Conservation (phyloP, 73 alveolate species). For the Paramecium sonneborni region DNA sequence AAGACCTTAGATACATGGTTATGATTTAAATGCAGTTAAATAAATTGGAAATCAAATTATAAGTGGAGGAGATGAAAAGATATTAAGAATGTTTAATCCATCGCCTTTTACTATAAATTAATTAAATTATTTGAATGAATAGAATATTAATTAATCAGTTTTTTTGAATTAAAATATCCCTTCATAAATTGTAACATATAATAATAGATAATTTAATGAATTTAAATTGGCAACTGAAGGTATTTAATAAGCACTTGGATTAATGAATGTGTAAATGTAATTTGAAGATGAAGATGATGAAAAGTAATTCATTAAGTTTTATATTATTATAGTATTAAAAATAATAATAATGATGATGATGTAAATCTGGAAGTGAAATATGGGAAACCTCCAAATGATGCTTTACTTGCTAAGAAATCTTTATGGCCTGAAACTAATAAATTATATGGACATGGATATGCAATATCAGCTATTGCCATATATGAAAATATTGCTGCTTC, state of each 20-base stretch:
- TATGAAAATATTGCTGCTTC: constrained; percentile 92
- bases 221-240: constrained; percentile 76
- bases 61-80: constrained; percentile 97
- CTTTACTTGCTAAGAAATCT: constrained; percentile 85
- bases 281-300: constrained; percentile 68
- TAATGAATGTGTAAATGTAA: constrained; percentile 84
- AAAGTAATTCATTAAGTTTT: constrained; percentile 68
- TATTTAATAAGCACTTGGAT: constrained; percentile 85
- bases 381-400: constrained; percentile 93
- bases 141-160: constrained; percentile 59
- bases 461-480: constrained; percentile 83
- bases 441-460: constrained; percentile 98
- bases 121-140: constrained; percentile 71
- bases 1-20: constrained; percentile 97
- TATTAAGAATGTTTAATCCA: constrained; percentile 91
- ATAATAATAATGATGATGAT: constrained; percentile 79
- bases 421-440: constrained; percentile 97
- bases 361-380: constrained; percentile 69
- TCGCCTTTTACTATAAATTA: constrained; percentile 79
- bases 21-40: constrained; percentile 87
- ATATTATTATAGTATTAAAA: constrained; percentile 78
- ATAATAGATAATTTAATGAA: constrained; percentile 87
- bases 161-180: constrained; percentile 50
- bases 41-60: constrained; percentile 70
- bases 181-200: constrained; percentile 71